Evolutionary conservation across 352 stramenopile species (phyloP).

Genomic region (Pythium graminicola): DNA sequence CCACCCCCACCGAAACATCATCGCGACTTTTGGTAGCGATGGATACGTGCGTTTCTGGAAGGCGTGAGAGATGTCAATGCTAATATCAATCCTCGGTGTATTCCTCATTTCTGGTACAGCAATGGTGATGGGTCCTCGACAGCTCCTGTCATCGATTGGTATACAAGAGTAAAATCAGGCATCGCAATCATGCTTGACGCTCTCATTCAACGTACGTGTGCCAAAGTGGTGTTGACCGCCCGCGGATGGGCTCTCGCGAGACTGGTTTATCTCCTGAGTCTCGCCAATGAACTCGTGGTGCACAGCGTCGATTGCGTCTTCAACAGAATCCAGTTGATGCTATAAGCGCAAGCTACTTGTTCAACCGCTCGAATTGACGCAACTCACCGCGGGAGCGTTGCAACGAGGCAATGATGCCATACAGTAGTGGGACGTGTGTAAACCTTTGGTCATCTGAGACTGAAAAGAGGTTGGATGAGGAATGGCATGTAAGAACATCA

Average conservation of each 20-base stretch:
- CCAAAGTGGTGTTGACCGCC: not conserved
- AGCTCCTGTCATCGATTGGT: not conserved
- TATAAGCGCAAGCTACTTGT: too few relatives aligned
- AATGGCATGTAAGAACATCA: too few relatives aligned
- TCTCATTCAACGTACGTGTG: not conserved
- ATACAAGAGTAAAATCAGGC: too few relatives aligned
- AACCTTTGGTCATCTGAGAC: constrained; percentile 62
- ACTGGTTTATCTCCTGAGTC: not conserved
- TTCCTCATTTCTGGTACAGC: constrained; percentile 38
- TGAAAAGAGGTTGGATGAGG: constrained; percentile 12
- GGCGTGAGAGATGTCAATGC: too few relatives aligned
- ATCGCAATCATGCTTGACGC: too few relatives aligned
- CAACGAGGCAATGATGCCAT: constrained; percentile 61
- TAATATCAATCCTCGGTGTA: too few relatives aligned
- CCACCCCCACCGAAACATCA: constrained; percentile 84
- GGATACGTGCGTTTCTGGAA: constrained; percentile 81
- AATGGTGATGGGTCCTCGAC: constrained; percentile 34
- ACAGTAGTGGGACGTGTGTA: constrained; percentile 71
- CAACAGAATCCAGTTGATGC: not conserved
- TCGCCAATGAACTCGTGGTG: not conserved
- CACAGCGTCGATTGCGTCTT: not conserved
- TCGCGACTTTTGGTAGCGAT: constrained; percentile 86
- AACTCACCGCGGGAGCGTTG: constrained; percentile 29
- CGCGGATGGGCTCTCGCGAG: not conserved
- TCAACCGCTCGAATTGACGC: not conserved